Conservation (phyloP, 2,329 filamentous ascomycete genomes). For the Emergomyces orientalis region DNA sequence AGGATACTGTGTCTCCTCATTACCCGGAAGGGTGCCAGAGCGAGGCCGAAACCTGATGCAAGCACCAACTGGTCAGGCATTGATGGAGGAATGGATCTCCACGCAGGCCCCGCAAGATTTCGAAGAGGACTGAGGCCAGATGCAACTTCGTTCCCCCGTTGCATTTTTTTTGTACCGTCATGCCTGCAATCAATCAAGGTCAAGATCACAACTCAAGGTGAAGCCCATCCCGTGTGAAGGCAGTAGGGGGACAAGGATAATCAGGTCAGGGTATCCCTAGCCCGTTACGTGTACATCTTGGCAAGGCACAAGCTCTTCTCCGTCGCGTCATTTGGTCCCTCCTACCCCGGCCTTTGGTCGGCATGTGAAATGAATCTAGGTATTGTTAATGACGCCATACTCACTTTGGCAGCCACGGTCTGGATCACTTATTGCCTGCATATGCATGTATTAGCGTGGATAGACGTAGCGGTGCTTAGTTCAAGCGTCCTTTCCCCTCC, state of each 20-base stretch:
- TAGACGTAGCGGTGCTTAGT: no score
- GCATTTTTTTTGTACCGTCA: no score
- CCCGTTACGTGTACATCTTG: neutral
- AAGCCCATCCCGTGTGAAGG: neutral
- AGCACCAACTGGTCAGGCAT: conserved; percentile 48
- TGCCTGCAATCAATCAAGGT: neutral
- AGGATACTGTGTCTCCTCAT: conserved; percentile 86
- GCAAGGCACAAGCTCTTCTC: neutral
- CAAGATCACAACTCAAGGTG: neutral
- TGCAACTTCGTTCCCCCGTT: neutral
- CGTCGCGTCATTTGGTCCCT: neutral
- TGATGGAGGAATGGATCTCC: conserved; percentile 82
- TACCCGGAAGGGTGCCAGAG: conserved; percentile 53
- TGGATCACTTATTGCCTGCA: no score
- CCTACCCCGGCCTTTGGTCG: no score
- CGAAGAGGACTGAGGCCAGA: conserved; percentile 27
- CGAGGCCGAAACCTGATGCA: conserved; percentile 25
- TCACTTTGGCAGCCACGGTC: no score
- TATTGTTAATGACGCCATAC: no score
- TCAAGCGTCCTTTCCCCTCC: no score
- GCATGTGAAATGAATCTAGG: no score
- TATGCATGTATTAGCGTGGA: no score
- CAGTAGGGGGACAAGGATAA: neutral
- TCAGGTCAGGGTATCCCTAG: neutral
- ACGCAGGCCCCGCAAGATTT: conserved; percentile 50